These are phyloP conservation scores for Priceomyces castillae DNA, from an alignment of 805 yeast genomes.

Conservation along the genomic window DNA sequence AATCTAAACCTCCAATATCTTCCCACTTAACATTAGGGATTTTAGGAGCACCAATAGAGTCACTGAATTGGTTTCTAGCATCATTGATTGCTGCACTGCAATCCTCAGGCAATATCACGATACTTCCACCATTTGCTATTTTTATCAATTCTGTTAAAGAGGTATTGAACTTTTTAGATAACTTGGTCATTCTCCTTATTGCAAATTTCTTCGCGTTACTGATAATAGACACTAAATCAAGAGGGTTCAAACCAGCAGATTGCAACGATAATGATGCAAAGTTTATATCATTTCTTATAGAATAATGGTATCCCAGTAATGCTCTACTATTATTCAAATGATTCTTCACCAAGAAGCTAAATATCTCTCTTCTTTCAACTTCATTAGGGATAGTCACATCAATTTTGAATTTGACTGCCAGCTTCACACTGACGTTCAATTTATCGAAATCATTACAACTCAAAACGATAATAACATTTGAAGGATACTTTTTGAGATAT, in stretches of 20 bases:
- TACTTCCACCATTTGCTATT: conserved; percentile 53
- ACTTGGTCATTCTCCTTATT: conserved; percentile 42
- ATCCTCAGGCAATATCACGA: conserved; percentile 56
- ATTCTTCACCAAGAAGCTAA: conserved; percentile 44
- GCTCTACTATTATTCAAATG: conserved; percentile 3
- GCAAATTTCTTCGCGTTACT: conserved; percentile 61
- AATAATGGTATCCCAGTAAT: not conserved
- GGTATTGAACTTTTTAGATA: conserved; percentile 20
- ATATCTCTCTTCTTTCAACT: conserved; percentile 63
- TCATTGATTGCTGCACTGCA: conserved; percentile 68
- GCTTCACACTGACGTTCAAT: conserved; percentile 62
- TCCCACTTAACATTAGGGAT: conserved; percentile 96
- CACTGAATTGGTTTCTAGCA: conserved; percentile 86
- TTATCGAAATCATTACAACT: conserved; percentile 73
- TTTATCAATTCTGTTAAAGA: conserved; percentile 30
- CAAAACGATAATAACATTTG: conserved; percentile 49
- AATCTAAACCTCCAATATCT: conserved; percentile 92
- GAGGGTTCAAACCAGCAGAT: conserved; percentile 89
- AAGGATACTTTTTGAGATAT: conserved; percentile 39
- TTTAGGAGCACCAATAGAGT: conserved; percentile 93
- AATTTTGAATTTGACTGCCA: conserved; percentile 73
- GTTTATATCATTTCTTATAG: conserved; percentile 46
- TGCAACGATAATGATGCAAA: conserved; percentile 64
- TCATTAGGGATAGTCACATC: conserved; percentile 77
- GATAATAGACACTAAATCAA: conserved; percentile 73